Evolutionary conservation across 2,329 filamentous ascomycete genomes (phyloP).

Genomic region (Phyllachora maydis): DNA sequence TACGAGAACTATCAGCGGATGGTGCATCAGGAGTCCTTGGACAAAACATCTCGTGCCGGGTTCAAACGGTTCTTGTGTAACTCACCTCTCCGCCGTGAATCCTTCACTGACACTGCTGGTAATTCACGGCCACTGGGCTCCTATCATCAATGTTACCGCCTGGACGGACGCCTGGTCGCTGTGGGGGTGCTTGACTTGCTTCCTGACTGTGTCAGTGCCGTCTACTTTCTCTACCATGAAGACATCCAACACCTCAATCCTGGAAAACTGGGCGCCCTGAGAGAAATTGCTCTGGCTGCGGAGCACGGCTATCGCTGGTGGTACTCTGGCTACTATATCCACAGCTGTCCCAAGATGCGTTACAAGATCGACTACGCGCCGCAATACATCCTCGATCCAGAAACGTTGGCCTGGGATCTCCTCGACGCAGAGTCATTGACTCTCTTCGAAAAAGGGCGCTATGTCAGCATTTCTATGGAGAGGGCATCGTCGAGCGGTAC

Average conservation of each 20-base stretch:
- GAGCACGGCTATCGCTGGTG: slow-evolving; percentile 56
- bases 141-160: slow-evolving; percentile 63
- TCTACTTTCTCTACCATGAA: slow-evolving; percentile 68
- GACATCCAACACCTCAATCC: slow-evolving; percentile 49
- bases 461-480: slow-evolving; percentile 23
- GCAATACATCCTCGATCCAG: slow-evolving; percentile 53
- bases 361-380: slow-evolving; percentile 69
- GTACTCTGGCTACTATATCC: slow-evolving; percentile 69
- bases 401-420: slow-evolving; percentile 38
- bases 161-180: slow-evolving; percentile 57
- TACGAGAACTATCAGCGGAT: slow-evolving; percentile 57
- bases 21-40: slow-evolving; percentile 47
- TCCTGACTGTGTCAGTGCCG: slow-evolving; percentile 57
- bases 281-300: slow-evolving; percentile 49
- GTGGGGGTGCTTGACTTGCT: slow-evolving; percentile 60
- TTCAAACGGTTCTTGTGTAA: slow-evolving; percentile 57
- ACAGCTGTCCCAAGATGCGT: slow-evolving; percentile 61
- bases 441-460: slow-evolving; percentile 31
- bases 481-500: slow-evolving; percentile 8
- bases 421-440: slow-evolving; percentile 29
- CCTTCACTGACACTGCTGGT: slow-evolving; percentile 12
- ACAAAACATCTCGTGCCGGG: slow-evolving; percentile 34
- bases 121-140: slow-evolving; percentile 31
- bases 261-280: slow-evolving; percentile 55
- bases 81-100: slow-evolving; percentile 38